Base-by-base conservation (phyloP, 108 stramenopile genomes). In the Fragilaria radians region DNA sequence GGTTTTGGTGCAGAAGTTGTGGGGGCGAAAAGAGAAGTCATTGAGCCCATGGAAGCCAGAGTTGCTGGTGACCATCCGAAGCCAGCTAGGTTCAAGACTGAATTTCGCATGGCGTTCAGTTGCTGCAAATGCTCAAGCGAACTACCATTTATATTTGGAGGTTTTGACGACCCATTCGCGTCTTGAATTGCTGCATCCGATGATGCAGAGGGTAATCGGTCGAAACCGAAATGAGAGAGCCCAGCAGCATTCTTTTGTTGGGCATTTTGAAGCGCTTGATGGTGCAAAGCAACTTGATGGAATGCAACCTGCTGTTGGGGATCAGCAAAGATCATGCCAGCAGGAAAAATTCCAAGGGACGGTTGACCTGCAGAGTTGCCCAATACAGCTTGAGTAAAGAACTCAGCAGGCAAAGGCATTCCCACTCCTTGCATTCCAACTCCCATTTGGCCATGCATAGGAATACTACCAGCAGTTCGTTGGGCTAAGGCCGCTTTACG, bases 401-500 rank as follows among this genome's bases (percentile, higher is more conserved):
- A 11, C 11, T 42, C 36, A 7, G 14, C 36, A 42, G 36, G 36
- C 36, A 42, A 11, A 11, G 7, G 36, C 36, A 42, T 42, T 7
- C 36, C 36, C 7, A 7, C 36, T 11, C 7, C 11, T 14, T 14
- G 11, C 7, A 42, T 42, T 14, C 36, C 36, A 7, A 42, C 14
- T 14, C 36, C 36, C 36, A 42, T 42, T 42, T 42, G 36, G 36
- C 36, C 36, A 42, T 42, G 36, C 36, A 14, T 14, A 42, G 11
- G 7, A 7, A 42, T 14, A 14, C 11, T 42, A n/a, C n/a, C n/a
- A 42, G 36, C 36, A 42, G 36, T 42, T 11, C 36, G 66, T 48
- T 77, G 76, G 5, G 63, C 67, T 62, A 81, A 73, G 22, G 74
- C 74, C 11, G 77, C 77, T 52, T 81, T 81, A 18, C 80, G 72